A percentile compares a stretch with the other conserved stretches of the same genome.
Evolutionary conservation across 2,329 filamentous ascomycete species (phyloP).

Genomic region (Arthroderma sp.): DNA sequence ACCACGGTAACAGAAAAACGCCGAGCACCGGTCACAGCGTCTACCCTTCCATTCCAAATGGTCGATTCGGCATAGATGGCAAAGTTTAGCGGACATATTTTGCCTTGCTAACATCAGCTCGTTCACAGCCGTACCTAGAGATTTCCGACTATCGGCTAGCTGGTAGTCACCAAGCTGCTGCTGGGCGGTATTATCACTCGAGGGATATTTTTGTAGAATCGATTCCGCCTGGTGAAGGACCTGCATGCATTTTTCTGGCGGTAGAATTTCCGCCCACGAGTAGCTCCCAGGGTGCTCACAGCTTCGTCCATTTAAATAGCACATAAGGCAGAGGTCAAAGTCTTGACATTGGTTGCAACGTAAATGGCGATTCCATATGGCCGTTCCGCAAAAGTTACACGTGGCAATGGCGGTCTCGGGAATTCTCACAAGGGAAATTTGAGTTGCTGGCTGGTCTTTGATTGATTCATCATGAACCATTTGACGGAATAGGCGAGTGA

Average conservation of each 20-base stretch:
- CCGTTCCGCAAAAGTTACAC: slow-evolving; percentile 25
- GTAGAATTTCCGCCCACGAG: slow-evolving; percentile 22
- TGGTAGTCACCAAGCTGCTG: no score
- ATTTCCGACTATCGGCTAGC: slow-evolving; percentile 6
- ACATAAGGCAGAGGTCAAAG: slow-evolving; percentile 24
- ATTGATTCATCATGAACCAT: slow-evolving; percentile 22
- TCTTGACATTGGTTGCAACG: slow-evolving; percentile 24
- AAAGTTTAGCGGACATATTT: slow-evolving; percentile 15
- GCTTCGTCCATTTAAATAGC: slow-evolving; percentile 23
- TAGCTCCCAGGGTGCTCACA: slow-evolving; percentile 23
- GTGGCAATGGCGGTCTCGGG: slow-evolving; percentile 22
- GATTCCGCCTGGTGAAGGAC: slow-evolving; percentile 16
- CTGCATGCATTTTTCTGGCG: slow-evolving; percentile 16
- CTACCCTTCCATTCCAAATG: slow-evolving; percentile 24
- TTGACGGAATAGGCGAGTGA: slow-evolving; percentile 19
- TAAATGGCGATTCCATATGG: slow-evolving; percentile 28
- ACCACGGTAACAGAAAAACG: slow-evolving; percentile 26
- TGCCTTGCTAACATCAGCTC: slow-evolving; percentile 18
- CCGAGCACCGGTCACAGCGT: slow-evolving; percentile 20
- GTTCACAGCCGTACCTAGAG: slow-evolving; percentile 19
- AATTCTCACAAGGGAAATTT: slow-evolving; percentile 18
- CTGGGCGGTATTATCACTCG: slow-evolving; percentile 10
- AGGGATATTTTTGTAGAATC: slow-evolving; percentile 14
- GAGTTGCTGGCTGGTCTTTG: slow-evolving; percentile 12
- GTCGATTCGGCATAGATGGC: slow-evolving; percentile 24